These are phyloP conservation scores for Mollisiaceae sp. DNA, from an alignment of 2,329 filamentous ascomycete genomes.

Conservation along the genomic window DNA sequence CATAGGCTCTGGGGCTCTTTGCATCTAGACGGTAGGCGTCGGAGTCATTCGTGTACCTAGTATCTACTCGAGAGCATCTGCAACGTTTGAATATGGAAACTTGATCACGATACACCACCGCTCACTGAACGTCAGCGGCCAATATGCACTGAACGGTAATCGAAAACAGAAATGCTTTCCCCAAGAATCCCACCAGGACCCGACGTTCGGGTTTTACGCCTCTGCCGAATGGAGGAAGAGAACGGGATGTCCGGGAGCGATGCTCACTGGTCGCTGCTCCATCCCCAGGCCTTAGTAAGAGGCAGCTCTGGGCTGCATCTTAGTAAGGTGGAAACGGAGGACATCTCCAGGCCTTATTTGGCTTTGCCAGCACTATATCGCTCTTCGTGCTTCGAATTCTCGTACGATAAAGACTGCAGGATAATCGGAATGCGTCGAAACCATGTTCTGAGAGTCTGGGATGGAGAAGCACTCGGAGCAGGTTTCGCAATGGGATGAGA, in stretches of 20 bases:
- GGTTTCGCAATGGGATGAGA: neutral
- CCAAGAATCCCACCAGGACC: no score
- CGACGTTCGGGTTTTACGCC: no score
- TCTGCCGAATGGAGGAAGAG: neutral
- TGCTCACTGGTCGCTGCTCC: neutral
- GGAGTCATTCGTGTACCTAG: neutral
- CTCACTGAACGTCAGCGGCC: no score
- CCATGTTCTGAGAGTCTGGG: neutral
- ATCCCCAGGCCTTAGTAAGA: neutral
- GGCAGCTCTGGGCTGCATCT: neutral
- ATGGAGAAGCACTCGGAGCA: neutral
- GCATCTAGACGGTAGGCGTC: neutral
- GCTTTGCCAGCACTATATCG: neutral
- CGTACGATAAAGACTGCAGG: neutral
- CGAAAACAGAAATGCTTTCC: no score
- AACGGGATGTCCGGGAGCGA: neutral
- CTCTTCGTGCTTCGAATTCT: neutral
- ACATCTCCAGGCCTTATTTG: neutral
- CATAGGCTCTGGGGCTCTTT: slow-evolving; percentile 1
- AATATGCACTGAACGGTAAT: no score
- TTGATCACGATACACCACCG: no score
- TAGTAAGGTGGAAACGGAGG: neutral
- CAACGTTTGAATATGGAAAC: no score
- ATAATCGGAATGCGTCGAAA: neutral
- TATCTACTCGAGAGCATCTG: no score